These are phyloP conservation scores for Cornus florida DNA, from an alignment of 148 eudicot species.

Conservation along the genomic window DNA sequence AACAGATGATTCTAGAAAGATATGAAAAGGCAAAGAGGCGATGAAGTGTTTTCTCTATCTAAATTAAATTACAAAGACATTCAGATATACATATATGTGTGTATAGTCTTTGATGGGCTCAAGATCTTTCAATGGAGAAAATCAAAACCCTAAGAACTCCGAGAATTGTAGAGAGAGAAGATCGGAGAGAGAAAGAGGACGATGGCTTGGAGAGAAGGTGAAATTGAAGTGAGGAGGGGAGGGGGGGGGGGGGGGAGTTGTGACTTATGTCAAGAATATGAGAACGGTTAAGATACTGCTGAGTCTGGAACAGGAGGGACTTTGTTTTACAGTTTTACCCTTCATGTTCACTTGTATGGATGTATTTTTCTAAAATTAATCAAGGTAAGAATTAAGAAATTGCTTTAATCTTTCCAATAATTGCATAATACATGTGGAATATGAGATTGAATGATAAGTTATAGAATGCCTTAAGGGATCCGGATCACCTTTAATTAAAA, in stretches of 20 bases:
- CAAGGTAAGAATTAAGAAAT: no score
- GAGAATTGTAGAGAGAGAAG: not conserved
- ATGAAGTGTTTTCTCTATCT: not conserved
- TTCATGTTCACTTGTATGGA: not conserved
- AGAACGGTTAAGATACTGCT: not conserved
- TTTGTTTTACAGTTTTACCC: not conserved
- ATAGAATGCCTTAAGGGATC: no score
- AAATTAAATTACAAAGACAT: not conserved
- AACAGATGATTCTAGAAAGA: not conserved
- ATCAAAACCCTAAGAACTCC: not conserved
- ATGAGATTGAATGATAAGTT: no score
- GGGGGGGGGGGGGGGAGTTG: constrained; percentile 3
- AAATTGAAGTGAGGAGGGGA: constrained; percentile 8
- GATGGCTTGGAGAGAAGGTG: constrained; percentile 4
- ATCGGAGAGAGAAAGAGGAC: not conserved
- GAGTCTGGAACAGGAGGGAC: not conserved
- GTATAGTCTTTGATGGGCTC: not conserved
- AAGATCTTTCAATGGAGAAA: not conserved
- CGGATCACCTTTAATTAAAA: no score
- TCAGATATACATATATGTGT: not conserved
- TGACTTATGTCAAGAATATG: not conserved
- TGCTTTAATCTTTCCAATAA: no score
- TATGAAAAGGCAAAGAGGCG: not conserved
- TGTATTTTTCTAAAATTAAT: no score
- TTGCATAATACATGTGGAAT: no score